These are phyloP conservation scores for Schoenoplectus tabernaemontani DNA, from an alignment of 202 grass and related monocot species.

Conservation along the genomic window DNA sequence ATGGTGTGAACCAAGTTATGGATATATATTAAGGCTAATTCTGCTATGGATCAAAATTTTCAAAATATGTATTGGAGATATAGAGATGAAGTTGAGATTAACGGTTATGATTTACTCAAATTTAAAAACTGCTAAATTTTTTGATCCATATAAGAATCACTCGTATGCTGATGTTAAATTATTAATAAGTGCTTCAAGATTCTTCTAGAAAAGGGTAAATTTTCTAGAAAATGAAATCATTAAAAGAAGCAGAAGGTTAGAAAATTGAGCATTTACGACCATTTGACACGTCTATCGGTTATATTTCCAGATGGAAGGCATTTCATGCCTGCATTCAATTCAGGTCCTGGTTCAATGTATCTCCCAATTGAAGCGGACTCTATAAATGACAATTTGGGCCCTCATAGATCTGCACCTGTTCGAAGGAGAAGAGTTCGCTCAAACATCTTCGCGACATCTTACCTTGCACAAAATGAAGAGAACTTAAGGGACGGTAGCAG, in stretches of 20 bases:
- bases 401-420: constrained; percentile 34
- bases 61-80: no score
- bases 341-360: constrained; percentile 56
- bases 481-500: constrained; percentile 25
- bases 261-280: not conserved
- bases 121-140: no score
- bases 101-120: no score
- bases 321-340: constrained; percentile 53
- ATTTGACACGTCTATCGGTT: constrained; percentile 9
- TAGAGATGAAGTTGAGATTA: no score
- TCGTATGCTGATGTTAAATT: not conserved
- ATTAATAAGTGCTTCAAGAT: not conserved
- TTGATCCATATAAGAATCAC: no score
- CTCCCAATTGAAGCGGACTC: constrained; percentile 38
- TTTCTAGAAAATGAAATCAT: not conserved
- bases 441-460: constrained; percentile 47
- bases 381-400: constrained; percentile 47
- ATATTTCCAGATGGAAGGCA: constrained; percentile 46
- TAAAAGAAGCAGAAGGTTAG: not conserved
- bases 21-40: not conserved
- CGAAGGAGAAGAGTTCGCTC: constrained; percentile 59
- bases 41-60: no score
- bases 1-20: not conserved
- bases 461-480: constrained; percentile 54
- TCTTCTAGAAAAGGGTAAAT: not conserved